Evolutionary conservation across 768 basidiomycete species (phyloP).

Genomic region (Suillus subalutaceus): DNA sequence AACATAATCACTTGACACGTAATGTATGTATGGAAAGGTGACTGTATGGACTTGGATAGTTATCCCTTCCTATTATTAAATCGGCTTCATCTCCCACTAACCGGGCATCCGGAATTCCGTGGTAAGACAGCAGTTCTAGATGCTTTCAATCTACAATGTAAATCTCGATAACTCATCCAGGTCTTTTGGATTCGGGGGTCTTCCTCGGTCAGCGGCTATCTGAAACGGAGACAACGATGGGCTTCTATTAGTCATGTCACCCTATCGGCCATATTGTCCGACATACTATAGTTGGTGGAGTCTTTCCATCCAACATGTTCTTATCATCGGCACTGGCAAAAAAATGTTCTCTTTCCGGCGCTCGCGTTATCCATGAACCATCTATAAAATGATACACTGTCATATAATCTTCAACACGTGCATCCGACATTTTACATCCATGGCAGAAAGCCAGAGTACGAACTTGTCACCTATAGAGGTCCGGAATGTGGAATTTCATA

Average conservation of each 20-base stretch:
- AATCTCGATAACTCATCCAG: not conserved
- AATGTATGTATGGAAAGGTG: not conserved
- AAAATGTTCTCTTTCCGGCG: not conserved
- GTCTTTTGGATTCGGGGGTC: not conserved
- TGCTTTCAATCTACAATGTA: not conserved
- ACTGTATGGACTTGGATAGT: not conserved
- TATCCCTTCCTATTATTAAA: not conserved
- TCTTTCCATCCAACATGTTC: not conserved
- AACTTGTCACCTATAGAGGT: slow-evolving; percentile 4
- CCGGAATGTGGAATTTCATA: not conserved
- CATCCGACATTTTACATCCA: not conserved
- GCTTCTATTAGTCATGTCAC: not conserved
- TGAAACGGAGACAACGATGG: not conserved
- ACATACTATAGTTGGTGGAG: not conserved
- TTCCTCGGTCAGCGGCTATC: not conserved
- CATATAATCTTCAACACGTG: not conserved
- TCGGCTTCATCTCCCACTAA: not conserved
- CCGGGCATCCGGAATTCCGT: not conserved
- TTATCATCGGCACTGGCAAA: not conserved
- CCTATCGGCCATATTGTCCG: not conserved
- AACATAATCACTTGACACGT: not conserved
- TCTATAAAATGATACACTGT: not conserved
- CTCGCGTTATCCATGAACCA: not conserved
- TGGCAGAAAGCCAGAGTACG: slow-evolving; percentile 8
- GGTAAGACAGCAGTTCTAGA: not conserved